Percentiles rank a stretch among this genome's conserved stretches.
phyloP scores from a whole-genome alignment of 805 yeast genomes.

The Pichia eremophila region DNA sequence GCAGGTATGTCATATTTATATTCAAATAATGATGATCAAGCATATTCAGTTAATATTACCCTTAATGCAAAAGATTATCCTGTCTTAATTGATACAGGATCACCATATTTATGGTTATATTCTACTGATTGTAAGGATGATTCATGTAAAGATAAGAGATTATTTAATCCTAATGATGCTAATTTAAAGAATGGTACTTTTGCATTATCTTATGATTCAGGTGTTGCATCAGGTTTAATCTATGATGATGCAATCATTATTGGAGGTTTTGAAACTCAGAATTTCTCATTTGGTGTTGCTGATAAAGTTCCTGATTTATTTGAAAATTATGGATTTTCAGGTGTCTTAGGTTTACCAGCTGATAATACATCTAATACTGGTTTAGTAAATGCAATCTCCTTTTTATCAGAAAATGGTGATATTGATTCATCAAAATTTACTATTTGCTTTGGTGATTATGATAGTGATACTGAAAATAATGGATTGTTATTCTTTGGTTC shows the following conservation, averaged over 20 bases:
- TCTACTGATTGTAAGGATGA: slow-evolving; percentile 38
- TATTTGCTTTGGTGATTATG: slow-evolving; percentile 32
- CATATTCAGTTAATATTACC: slow-evolving; percentile 33
- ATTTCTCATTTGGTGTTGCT: slow-evolving; percentile 48
- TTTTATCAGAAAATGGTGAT: slow-evolving; percentile 25
- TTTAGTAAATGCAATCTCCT: slow-evolving; percentile 33
- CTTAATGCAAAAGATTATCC: slow-evolving; percentile 36
- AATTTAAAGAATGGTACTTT: slow-evolving; percentile 26
- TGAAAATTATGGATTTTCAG: slow-evolving; percentile 42
- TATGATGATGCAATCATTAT: slow-evolving; percentile 28
- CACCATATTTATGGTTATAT: slow-evolving; percentile 56
- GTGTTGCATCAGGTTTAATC: slow-evolving; percentile 41
- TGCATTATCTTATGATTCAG: slow-evolving; percentile 43
- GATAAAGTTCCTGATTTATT: slow-evolving; percentile 44
- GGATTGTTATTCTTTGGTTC: slow-evolving; percentile 40
- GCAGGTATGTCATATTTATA: slow-evolving; percentile 23
- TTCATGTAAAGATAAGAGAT: slow-evolving; percentile 30
- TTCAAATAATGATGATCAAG: slow-evolving; percentile 20
- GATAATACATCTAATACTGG: slow-evolving; percentile 27
- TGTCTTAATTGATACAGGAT: slow-evolving; percentile 55
- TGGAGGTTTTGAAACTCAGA: slow-evolving; percentile 28
- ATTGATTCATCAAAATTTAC: slow-evolving; percentile 35
- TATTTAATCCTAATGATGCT: slow-evolving; percentile 21
- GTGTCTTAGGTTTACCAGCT: slow-evolving; percentile 52
- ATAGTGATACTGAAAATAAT: slow-evolving; percentile 19